Evolutionary conservation across 208 protist genomes (phyloP), one percentile per base, ranked within the genome.

Genomic region (Blechomonas ayalai): DNA sequence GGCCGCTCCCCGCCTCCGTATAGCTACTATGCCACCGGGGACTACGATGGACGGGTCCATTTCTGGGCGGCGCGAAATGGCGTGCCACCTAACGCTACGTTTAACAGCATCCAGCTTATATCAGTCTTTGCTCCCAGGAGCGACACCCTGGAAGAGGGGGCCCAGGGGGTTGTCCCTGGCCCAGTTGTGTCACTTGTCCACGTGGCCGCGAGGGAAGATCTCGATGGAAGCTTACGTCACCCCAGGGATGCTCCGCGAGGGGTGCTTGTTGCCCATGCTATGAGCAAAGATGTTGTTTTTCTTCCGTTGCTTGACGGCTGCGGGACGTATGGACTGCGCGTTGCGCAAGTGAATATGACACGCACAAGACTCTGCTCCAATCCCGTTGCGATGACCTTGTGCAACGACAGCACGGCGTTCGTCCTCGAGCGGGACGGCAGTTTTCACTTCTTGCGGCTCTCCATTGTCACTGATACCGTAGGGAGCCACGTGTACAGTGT

Each of bases 31-130:
- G 78, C 60, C 16, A 67, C 67, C 12, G 83, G 83, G 46, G 63
- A 51, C 23, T 41, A 66, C 39, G 52, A 70, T 28, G 83, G 83
- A 15, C 54, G 55, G 18, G 68, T 92, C 28, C 54, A 71, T 46
- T 82, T 88, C 27, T 92, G 83, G 83, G 73, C 66, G 8, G 79
- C 79, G n/a, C 60, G 59, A 43, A 88, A 88, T 48, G 51, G 55
- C 44, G 22, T 82, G 23, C 46, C 62, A n/a, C 20, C 52, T 8
- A 45, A 63, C 24, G 50, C 41, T 40, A 29, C 49, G 8, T 26
- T 41, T 33, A 55, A 63, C 40, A 42, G 63, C 31, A 69, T 80
- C 42, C 40, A 46, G 39, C 51, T 59, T 23, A 50, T 78, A 52
- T n/a, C 39, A 47, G 13, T 63, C 56, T 49, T 44, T 43, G 16